phyloP scores from a whole-genome alignment of 257 asterid species.

The Haberlea rhodopensis region DNA sequence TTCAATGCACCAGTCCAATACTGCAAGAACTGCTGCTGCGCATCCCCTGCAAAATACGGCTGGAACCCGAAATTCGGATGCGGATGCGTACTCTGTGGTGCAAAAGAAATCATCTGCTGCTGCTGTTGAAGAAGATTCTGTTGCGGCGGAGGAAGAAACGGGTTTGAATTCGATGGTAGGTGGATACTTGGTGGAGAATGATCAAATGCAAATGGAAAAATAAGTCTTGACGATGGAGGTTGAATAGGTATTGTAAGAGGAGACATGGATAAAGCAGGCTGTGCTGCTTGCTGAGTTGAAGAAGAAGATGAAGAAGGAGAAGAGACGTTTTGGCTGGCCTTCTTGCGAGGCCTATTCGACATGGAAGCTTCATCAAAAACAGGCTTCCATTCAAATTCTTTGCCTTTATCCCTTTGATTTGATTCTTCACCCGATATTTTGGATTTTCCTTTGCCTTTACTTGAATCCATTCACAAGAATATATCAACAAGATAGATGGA shows the following conservation, averaged over 20 bases:
- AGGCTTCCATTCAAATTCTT: conserved; percentile 43
- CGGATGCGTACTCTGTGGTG: conserved; percentile 35
- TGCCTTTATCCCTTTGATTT: conserved; percentile 31
- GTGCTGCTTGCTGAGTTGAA: conserved; percentile 21
- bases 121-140: too few relatives aligned
- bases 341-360: conserved; percentile 58
- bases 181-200: conserved; percentile 31
- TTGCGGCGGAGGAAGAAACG: conserved; percentile 36
- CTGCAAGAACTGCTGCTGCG: conserved; percentile 55
- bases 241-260: conserved; percentile 19
- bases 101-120: conserved; percentile 82
- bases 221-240: conserved; percentile 42
- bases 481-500: background rate
- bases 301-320: conserved; percentile 22
- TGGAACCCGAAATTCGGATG: conserved; percentile 45
- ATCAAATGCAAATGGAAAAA: conserved; percentile 68
- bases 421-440: conserved; percentile 32
- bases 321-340: conserved; percentile 28
- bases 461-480: conserved; percentile 37
- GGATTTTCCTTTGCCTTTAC: conserved; percentile 46
- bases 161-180: conserved; percentile 27
- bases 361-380: conserved; percentile 57
- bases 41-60: conserved; percentile 59
- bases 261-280: conserved; percentile 17
- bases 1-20: conserved; percentile 70